Base-by-base conservation (phyloP, 331 rosid genomes). In the Acacia pycnantha region DNA sequence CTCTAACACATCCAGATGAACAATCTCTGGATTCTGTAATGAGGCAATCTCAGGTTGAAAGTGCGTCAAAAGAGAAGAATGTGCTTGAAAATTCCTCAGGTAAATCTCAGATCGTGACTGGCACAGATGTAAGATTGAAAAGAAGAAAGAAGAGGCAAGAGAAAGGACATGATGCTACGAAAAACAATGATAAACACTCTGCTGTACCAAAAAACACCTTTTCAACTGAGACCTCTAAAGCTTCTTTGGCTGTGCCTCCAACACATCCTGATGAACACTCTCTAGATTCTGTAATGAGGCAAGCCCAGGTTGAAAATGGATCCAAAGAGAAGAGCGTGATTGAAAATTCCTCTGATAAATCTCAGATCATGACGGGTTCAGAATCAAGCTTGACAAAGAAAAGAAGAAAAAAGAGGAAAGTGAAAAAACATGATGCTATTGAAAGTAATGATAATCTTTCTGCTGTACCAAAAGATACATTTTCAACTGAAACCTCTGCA, bases 71-170 rank as follows among this genome's bases (percentile, higher is more conserved):
- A 29, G 47, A 53, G 21, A 53, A 19, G 26, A 62, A 22, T 40
- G 21, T 31, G 70, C 11, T 2, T 14, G 77, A 37, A 70, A 66
- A 74, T 61, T 19, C 54, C 18, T 8, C 24, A 9, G 80, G 66
- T 14, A 54, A 40, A 16, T 22, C 27, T 69, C 29, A 44, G 46
- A 43, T 24, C 19, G n/a, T 69, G 47, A 9, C 8, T 0, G 10
- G 48, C 19, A 24, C 2, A 21, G 73, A 37, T 40, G 51, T 69
- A 40, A 40, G 50, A 27, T 37, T 41, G 29, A 69, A 40, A n/a
- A 18, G 16, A 62, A 77, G 14, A 64, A 86, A 84, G 62, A 86
- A 84, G 56, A 81, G 74, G 78, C 27, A 0, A 61, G 84, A 75
- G 68, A 79, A 62, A 31, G 46, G 37, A 69, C 58, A n/a, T 74